These are phyloP conservation scores for Torulaspora gathmanii DNA, from an alignment of 805 yeast species.

Conservation along the genomic window DNA sequence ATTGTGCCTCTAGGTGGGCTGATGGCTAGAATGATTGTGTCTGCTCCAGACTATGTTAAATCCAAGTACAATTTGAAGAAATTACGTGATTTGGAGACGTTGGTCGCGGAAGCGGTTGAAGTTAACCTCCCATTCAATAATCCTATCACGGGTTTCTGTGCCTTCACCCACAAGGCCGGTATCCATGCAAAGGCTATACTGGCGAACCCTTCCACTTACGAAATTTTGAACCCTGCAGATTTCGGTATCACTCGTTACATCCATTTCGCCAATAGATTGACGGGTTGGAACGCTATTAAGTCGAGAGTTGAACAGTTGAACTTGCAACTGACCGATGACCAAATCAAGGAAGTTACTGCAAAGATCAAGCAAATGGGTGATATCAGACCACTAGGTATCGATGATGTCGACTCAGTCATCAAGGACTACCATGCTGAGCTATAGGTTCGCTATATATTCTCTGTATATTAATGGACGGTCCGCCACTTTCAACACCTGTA, in stretches of 20 bases:
- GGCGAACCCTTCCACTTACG: constrained; percentile 97
- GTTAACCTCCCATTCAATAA: constrained; percentile 97
- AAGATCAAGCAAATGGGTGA: constrained; percentile 94
- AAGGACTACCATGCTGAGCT: constrained; percentile 80
- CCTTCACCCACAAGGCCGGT: constrained; percentile 99
- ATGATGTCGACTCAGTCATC: constrained; percentile 95
- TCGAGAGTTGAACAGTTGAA: constrained; percentile 96
- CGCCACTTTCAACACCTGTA: constrained; percentile 1
- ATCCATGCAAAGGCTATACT: constrained; percentile 97
- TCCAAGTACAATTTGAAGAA: constrained; percentile 93
- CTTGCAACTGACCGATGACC: constrained; percentile 83
- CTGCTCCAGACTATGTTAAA: constrained; percentile 92
- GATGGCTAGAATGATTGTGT: constrained; percentile 99
- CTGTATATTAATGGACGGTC: constrained; percentile 9
- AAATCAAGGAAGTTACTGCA: constrained; percentile 88
- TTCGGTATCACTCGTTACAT: constrained; percentile 94
- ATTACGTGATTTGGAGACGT: constrained; percentile 89
- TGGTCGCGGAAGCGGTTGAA: constrained; percentile 96
- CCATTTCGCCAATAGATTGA: constrained; percentile 94
- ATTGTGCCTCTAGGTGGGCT: constrained; percentile 95
- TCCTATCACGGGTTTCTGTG: constrained; percentile 99
- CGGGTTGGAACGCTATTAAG: constrained; percentile 99
- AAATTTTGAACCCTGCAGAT: constrained; percentile 89
- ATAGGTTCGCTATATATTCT: background rate
- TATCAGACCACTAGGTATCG: constrained; percentile 87